Percentiles rank a stretch among this genome's conserved stretches.
These are phyloP conservation scores for Dalbergia cochinchinensis DNA, from an alignment of 306 rosid genomes.

Conservation along the genomic window DNA sequence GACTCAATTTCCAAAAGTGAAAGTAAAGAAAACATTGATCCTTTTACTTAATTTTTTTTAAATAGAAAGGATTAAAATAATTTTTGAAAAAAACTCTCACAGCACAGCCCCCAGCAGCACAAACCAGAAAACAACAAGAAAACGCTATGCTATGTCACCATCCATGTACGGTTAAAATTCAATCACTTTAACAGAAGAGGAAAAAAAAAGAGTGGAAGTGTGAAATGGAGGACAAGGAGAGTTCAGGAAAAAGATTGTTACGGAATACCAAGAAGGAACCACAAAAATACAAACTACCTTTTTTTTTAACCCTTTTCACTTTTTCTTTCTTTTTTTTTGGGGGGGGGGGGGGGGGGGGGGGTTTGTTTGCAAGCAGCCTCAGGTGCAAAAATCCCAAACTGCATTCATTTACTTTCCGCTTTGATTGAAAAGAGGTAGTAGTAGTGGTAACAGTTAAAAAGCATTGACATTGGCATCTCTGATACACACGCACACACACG, in stretches of 20 bases:
- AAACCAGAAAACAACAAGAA: slow-evolving; percentile 56
- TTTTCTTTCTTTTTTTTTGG: slow-evolving; percentile 29
- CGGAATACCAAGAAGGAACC: slow-evolving; percentile 53
- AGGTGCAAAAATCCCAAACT: slow-evolving; percentile 39
- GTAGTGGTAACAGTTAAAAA: slow-evolving; percentile 12
- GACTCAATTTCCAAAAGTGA: slow-evolving; percentile 6
- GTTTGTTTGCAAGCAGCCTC: slow-evolving; percentile 14
- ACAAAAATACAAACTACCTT: slow-evolving; percentile 54
- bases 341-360: too few species aligned
- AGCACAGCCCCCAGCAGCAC: slow-evolving; percentile 22
- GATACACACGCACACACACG: background rate
- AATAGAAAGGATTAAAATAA: slow-evolving; percentile 25
- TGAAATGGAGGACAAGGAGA: slow-evolving; percentile 46
- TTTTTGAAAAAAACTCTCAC: slow-evolving; percentile 16
- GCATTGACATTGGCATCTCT: slow-evolving; percentile 47
- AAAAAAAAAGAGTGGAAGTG: slow-evolving; percentile 36
- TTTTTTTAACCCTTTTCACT: slow-evolving; percentile 32
- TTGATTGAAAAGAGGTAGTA: slow-evolving; percentile 44
- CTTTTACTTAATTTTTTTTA: background rate
- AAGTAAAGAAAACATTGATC: background rate
- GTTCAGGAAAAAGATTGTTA: slow-evolving; percentile 57
- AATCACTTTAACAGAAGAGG: slow-evolving; percentile 52
- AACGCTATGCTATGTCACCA: slow-evolving; percentile 53
- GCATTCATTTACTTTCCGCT: slow-evolving; percentile 35
- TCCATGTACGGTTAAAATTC: slow-evolving; percentile 46